A percentile compares a stretch with the other conserved stretches of the same genome.
phyloP scores from a whole-genome alignment of 1,284 basidiomycete species.

The Hymenochaete sp. region DNA sequence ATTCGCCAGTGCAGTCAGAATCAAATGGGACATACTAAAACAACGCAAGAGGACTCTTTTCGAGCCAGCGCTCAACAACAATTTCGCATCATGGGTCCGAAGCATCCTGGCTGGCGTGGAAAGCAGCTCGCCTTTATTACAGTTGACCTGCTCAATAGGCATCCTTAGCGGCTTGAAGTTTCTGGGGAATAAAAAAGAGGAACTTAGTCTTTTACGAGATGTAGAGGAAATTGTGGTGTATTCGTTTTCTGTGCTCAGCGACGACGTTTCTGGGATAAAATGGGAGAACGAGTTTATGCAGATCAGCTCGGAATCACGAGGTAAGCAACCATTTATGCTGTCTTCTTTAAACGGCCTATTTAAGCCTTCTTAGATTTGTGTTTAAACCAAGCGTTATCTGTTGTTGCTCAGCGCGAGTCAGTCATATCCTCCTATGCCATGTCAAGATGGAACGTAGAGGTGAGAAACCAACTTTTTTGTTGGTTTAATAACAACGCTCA shows the following conservation, averaged over 20 bases:
- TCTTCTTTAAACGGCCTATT: no score
- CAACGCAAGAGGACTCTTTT: conserved; percentile 36
- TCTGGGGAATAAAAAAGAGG: conserved; percentile 26
- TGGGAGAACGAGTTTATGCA: conserved; percentile 64
- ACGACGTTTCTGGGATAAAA: conserved; percentile 30
- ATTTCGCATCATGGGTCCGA: conserved; percentile 44
- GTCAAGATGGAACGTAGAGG: no score
- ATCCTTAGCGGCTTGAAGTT: conserved; percentile 58
- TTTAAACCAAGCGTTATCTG: no score
- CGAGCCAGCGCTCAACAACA: conserved; percentile 31
- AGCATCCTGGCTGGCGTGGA: conserved; percentile 53
- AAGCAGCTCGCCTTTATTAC: conserved; percentile 51
- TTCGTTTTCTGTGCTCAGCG: no score
- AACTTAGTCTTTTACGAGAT: conserved; percentile 20
- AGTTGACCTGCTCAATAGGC: conserved; percentile 52
- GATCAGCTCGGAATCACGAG: conserved; percentile 31
- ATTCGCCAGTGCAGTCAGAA: conserved; percentile 55
- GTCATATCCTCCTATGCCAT: no score
- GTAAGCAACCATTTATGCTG: conserved; percentile 2
- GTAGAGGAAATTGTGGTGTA: conserved; percentile 56
- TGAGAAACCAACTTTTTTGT: no score
- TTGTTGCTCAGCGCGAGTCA: no score
- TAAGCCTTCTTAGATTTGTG: no score
- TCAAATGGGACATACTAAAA: conserved; percentile 38
- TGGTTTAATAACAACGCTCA: no score